A percentile compares a stretch with the other conserved stretches of the same genome.
Conservation (phyloP, 2,329 filamentous ascomycete species). For the Ophiostoma populinum region DNA sequence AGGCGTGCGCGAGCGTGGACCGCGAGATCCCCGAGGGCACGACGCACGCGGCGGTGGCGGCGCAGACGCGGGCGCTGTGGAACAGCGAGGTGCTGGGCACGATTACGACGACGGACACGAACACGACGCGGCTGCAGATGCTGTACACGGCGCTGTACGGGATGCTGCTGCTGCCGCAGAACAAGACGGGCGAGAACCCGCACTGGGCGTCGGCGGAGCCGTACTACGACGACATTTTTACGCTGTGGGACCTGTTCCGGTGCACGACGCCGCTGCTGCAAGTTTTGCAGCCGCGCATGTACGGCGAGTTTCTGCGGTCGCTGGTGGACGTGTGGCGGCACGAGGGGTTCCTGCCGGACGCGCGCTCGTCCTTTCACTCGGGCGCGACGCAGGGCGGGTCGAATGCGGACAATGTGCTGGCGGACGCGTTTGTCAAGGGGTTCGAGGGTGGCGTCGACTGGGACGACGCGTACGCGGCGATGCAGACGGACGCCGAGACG, state of each 20-base stretch:
- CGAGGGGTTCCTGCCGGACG: slow-evolving; percentile 48
- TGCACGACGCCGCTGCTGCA: slow-evolving; percentile 49
- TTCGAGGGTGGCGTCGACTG: slow-evolving; percentile 46
- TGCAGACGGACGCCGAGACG: slow-evolving; percentile 50
- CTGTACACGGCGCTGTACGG: slow-evolving; percentile 55
- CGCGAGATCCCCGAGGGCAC: too few species aligned
- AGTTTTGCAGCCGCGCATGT: slow-evolving; percentile 41
- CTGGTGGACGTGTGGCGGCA: slow-evolving; percentile 51
- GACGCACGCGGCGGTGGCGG: too few species aligned
- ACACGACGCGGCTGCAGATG: slow-evolving; percentile 36
- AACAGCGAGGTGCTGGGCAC: too few species aligned
- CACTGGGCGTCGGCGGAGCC: slow-evolving; percentile 46
- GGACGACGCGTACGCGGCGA: slow-evolving; percentile 42
- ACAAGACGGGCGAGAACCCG: slow-evolving; percentile 55
- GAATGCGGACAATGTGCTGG: slow-evolving; percentile 55
- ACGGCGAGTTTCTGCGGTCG: slow-evolving; percentile 49
- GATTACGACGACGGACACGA: slow-evolving; percentile 38
- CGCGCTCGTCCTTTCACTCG: slow-evolving; percentile 50
- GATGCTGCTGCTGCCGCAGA: slow-evolving; percentile 51
- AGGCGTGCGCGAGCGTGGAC: too few species aligned
- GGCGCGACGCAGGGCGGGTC: slow-evolving; percentile 52
- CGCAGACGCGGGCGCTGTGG: too few species aligned
- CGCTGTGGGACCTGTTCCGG: slow-evolving; percentile 49
- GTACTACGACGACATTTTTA: slow-evolving; percentile 57
- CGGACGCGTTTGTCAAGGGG: slow-evolving; percentile 55